phyloP scores from a whole-genome alignment of 306 rosid genomes.

The Fragaria nilgerrensis region DNA sequence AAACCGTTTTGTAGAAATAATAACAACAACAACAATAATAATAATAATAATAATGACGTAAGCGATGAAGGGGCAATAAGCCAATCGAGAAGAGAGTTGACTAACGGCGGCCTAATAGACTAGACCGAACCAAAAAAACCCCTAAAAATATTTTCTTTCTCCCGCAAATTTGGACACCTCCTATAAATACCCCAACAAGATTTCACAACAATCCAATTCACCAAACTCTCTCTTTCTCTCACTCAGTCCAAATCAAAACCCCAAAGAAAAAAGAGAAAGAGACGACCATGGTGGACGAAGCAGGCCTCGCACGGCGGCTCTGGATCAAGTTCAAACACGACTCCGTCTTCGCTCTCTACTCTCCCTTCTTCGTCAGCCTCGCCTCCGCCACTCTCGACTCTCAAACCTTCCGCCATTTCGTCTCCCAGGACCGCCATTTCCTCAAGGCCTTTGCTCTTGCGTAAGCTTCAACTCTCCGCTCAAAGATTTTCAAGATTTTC shows the following conservation, averaged over 20 bases:
- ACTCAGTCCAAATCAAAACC: neutral
- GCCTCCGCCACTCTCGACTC: constrained; percentile 22
- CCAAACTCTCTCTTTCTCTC: neutral
- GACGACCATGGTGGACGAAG: constrained; percentile 7
- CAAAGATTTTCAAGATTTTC: neutral
- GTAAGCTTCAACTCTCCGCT: neutral
- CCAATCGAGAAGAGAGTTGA: neutral
- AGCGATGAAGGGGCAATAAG: constrained; percentile 1
- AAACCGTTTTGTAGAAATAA: too few species aligned
- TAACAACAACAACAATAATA: neutral
- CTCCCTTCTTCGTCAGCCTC: constrained; percentile 21
- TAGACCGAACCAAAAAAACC: neutral
- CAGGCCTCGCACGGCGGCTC: constrained; percentile 11
- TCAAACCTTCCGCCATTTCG: constrained; percentile 7
- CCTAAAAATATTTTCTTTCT: neutral
- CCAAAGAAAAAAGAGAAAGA: neutral
- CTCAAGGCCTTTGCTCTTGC: constrained; percentile 20
- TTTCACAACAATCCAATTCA: neutral
- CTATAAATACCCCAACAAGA: constrained; percentile 8
- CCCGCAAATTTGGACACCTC: constrained; percentile 16
- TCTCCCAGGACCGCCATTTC: constrained; percentile 20
- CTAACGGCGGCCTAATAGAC: neutral
- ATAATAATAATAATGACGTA: constrained; percentile 5
- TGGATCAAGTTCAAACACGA: constrained; percentile 9
- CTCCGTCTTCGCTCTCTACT: constrained; percentile 18